A percentile compares a stretch with the other conserved stretches of the same genome.
These are phyloP conservation scores for Zygosaccharomyces lentus DNA, from an alignment of 805 yeast species.

Conservation along the genomic window DNA sequence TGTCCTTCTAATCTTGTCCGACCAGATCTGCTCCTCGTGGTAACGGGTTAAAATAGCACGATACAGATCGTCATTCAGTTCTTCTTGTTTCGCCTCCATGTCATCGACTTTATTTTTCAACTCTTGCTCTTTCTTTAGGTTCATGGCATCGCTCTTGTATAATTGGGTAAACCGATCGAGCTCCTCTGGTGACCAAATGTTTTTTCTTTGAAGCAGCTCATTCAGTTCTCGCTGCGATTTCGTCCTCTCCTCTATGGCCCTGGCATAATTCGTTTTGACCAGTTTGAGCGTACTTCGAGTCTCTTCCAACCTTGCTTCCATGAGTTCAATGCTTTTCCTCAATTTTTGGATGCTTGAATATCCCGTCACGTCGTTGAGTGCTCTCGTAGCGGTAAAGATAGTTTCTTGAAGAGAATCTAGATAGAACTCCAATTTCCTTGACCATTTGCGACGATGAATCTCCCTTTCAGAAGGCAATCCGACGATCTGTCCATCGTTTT, in stretches of 20 bases:
- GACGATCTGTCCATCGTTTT: constrained; percentile 29
- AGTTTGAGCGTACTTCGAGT: constrained; percentile 46
- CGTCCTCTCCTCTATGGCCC: constrained; percentile 61
- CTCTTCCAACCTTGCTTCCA: constrained; percentile 49
- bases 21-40: constrained; percentile 97
- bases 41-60: constrained; percentile 80
- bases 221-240: constrained; percentile 79
- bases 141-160: constrained; percentile 74
- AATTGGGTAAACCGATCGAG: constrained; percentile 78
- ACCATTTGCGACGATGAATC: constrained; percentile 38
- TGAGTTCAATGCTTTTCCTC: constrained; percentile 52
- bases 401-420: constrained; percentile 55
- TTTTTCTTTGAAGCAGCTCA: constrained; percentile 79
- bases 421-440: constrained; percentile 45
- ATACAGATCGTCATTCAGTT: constrained; percentile 61
- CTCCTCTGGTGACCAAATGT: constrained; percentile 74
- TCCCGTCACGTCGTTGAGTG: constrained; percentile 89
- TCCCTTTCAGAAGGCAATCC: constrained; percentile 47
- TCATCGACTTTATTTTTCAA: constrained; percentile 46
- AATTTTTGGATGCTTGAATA: constrained; percentile 74
- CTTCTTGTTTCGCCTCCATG: constrained; percentile 62
- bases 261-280: constrained; percentile 49
- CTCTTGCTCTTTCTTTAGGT: constrained; percentile 55
- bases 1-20: constrained; percentile 89
- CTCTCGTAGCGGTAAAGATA: constrained; percentile 54